Evolutionary conservation across 768 basidiomycete species (phyloP), one percentile per base, ranked within the genome.

Genomic region (Megacollybia marginata): DNA sequence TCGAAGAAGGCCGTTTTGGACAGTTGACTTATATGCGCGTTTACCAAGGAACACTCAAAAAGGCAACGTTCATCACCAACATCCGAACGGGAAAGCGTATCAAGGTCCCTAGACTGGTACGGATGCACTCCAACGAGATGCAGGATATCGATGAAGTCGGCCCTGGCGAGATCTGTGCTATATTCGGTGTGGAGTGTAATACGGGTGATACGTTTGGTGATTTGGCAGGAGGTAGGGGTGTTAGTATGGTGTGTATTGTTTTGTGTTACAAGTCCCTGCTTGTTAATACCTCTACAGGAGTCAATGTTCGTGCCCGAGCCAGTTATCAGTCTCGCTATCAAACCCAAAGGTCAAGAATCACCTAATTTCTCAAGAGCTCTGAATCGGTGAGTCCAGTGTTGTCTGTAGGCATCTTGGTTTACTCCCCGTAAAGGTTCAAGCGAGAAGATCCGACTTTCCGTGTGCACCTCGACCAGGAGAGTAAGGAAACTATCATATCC

Each of bases 111-210:
- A 78, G 94, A 35, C 70, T 99, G 55, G 96, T 98, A 50, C 80
- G 92, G 51, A 95, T 99, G 96, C 96, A 99, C 66, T 89, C 87
- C 65, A 90, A 98, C 55, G 95, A 99, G 67, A 97, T 98, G 96
- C 96, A 99, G 90, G 95, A 99, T 58, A 85, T 99, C 50, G 87
- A 92, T 44, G 79, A 81, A 9, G 88, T 99, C 57, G 92, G 92
- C 0, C 93, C 95, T 28, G 96, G 96, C 50, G 96, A 99, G 75
- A 99, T 99, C 55, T 98, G 96, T 62, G 96, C 96, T 45, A 96
- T 96, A 66, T 99, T 99, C 59, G 96, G 96, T 59, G 91, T 99
- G 32, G 96, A 99, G 56, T 99, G 96, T 62, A 92, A 94, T 0
- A 89, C 92, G 13, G 95, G 96, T 12, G 96, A 99, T 67, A 97